These are phyloP conservation scores for Venturiaceae sp. DNA, from an alignment of 2,329 filamentous ascomycete genomes.

Conservation along the genomic window DNA sequence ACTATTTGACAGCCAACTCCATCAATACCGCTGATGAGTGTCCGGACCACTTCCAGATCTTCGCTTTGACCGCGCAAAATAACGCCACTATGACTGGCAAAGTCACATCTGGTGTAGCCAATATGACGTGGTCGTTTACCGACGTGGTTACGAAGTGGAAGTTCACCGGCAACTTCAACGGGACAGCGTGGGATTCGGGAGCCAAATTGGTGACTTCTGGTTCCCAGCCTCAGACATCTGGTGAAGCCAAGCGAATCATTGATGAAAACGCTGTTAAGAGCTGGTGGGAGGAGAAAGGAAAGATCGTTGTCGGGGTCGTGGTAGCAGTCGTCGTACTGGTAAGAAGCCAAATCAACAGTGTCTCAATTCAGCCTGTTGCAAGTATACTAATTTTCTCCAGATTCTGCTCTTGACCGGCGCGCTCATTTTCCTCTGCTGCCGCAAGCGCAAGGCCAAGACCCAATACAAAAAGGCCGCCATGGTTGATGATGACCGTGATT, in stretches of 20 bases:
- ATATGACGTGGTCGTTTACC: neutral
- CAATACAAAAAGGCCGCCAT: neutral
- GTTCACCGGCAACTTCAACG: neutral
- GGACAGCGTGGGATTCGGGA: neutral
- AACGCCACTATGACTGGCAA: slow-evolving; percentile 1
- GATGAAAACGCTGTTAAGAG: neutral
- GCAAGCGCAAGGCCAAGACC: neutral
- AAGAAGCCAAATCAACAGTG: neutral
- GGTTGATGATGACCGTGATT: neutral
- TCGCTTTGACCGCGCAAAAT: neutral
- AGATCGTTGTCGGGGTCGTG: neutral
- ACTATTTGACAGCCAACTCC: neutral
- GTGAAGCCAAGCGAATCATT: slow-evolving; percentile 1
- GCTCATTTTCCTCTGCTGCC: neutral
- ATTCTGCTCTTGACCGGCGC: neutral
- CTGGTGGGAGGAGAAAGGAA: neutral
- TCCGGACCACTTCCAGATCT: slow-evolving; percentile 3
- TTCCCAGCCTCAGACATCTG: neutral
- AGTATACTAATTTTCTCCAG: neutral
- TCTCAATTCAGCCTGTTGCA: neutral
- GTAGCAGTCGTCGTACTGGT: neutral
- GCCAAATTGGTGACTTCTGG: neutral
- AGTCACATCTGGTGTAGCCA: neutral
- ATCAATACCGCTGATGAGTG: neutral
- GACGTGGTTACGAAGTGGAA: neutral